A percentile compares a stretch with the other conserved stretches of the same genome.
Evolutionary conservation across 345 rosid species (phyloP).

Genomic region (Reutealis trisperma): DNA sequence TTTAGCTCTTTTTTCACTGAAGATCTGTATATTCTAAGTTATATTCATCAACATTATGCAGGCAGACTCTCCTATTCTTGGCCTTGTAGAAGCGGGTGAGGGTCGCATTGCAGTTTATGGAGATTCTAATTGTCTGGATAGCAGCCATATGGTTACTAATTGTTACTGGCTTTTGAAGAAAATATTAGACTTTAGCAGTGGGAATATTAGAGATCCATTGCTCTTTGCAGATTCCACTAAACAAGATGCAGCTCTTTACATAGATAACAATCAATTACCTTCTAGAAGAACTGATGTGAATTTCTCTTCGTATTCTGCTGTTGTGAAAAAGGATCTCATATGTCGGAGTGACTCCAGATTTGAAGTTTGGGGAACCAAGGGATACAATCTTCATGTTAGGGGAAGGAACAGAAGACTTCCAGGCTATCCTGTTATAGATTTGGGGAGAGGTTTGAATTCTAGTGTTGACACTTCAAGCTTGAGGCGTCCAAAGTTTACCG

Average conservation of each 20-base stretch:
- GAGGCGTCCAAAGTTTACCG: constrained; percentile 38
- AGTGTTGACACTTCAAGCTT: constrained; percentile 39
- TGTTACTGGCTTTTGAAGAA: constrained; percentile 92
- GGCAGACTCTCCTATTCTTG: constrained; percentile 91
- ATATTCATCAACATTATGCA: constrained; percentile 30
- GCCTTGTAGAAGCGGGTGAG: constrained; percentile 70
- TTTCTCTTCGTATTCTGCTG: constrained; percentile 78
- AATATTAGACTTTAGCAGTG: constrained; percentile 75
- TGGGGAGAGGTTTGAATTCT: constrained; percentile 58
- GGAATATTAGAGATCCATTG: constrained; percentile 66
- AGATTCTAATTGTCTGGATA: constrained; percentile 94
- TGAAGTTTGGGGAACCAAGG: constrained; percentile 95
- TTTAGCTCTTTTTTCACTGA: background rate
- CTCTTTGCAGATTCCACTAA: constrained; percentile 63
- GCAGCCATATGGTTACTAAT: constrained; percentile 98
- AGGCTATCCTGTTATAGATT: constrained; percentile 60
- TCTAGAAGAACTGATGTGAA: constrained; percentile 89
- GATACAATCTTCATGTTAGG: constrained; percentile 66
- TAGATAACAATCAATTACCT: constrained; percentile 73
- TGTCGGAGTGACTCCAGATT: constrained; percentile 82
- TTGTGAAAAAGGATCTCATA: constrained; percentile 69
- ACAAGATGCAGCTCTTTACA: constrained; percentile 49
- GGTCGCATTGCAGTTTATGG: constrained; percentile 91
- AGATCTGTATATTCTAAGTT: background rate
- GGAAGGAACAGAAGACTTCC: constrained; percentile 77